Percentiles rank a stretch among this genome's conserved stretches.
These are phyloP conservation scores for Wilcoxina mikolae DNA, from an alignment of 495 filamentous ascomycete species.

Conservation along the genomic window DNA sequence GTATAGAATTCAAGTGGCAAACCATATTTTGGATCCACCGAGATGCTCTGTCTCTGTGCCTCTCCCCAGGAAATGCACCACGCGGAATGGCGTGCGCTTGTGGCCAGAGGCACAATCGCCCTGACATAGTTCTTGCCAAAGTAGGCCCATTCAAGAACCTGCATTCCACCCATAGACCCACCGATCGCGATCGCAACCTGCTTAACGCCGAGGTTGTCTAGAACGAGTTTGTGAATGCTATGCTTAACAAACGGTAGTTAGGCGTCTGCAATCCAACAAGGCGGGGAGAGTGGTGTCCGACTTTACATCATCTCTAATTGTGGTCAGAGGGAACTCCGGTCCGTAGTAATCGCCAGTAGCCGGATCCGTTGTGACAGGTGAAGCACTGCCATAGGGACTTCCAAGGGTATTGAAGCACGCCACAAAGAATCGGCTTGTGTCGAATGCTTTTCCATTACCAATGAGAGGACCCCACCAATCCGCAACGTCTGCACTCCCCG, in stretches of 20 bases:
- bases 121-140: slow-evolving; percentile 89
- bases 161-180: slow-evolving; percentile 98
- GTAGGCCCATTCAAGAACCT: slow-evolving; percentile 91
- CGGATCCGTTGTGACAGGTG: slow-evolving; percentile 75
- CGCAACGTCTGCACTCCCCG: slow-evolving; percentile 85
- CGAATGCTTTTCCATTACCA: slow-evolving; percentile 78
- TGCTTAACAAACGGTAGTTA: slow-evolving; percentile 20
- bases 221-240: slow-evolving; percentile 77
- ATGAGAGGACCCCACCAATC: slow-evolving; percentile 98
- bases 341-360: slow-evolving; percentile 60
- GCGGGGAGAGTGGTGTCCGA: slow-evolving; percentile 31
- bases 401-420: slow-evolving; percentile 93
- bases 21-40: slow-evolving; percentile 89
- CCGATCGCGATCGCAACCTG: slow-evolving; percentile 82
- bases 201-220: slow-evolving; percentile 76
- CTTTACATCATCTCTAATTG: slow-evolving; percentile 89
- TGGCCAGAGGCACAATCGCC: slow-evolving; percentile 83
- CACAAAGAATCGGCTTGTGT: slow-evolving; percentile 81
- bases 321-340: slow-evolving; percentile 91
- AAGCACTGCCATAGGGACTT: slow-evolving; percentile 91
- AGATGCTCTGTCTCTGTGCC: slow-evolving; percentile 93
- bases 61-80: slow-evolving; percentile 99
- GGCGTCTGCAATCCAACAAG: neutral
- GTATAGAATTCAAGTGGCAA: slow-evolving; percentile 8
- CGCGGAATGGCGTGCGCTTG: slow-evolving; percentile 87